A percentile compares a stretch with the other conserved stretches of the same genome.
These are phyloP conservation scores for Fusarium avenaceum DNA, from an alignment of 2,329 filamentous ascomycete genomes.

Conservation along the genomic window DNA sequence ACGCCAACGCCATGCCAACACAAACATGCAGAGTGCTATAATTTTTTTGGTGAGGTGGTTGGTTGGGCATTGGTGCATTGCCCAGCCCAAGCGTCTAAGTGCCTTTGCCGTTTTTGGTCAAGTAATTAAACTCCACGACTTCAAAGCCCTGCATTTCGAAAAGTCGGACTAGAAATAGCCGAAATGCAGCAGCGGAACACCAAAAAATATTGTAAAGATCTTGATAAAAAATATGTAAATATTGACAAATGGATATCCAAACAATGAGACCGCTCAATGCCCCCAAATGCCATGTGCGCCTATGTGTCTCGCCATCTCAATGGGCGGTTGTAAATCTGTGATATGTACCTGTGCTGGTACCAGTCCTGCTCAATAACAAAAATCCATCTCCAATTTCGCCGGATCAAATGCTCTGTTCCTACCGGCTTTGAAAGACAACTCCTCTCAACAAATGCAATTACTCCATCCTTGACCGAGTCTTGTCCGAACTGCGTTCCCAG, in stretches of 20 bases:
- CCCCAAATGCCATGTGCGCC: conserved; percentile 33
- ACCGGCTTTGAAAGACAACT: conserved; percentile 20
- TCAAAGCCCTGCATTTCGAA: not conserved
- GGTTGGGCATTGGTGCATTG: conserved; percentile 47
- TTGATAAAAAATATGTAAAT: conserved; percentile 36
- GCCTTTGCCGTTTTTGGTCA: conserved; percentile 31
- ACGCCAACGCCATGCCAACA: conserved; percentile 1
- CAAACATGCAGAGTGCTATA: conserved; percentile 1
- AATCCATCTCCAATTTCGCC: conserved; percentile 23
- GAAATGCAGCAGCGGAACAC: conserved; percentile 13
- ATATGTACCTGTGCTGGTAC: conserved; percentile 17
- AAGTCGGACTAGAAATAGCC: conserved; percentile 6
- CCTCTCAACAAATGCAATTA: conserved; percentile 43
- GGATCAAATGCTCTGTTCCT: conserved; percentile 20
- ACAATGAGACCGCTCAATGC: conserved; percentile 41
- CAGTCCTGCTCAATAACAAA: conserved; percentile 21
- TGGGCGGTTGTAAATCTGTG: conserved; percentile 30
- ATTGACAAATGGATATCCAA: conserved; percentile 46
- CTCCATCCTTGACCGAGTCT: conserved; percentile 27
- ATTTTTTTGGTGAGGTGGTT: conserved; percentile 32
- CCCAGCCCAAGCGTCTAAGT: conserved; percentile 10
- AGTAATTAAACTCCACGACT: conserved; percentile 10
- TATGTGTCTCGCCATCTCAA: conserved; percentile 28
- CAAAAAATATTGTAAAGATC: conserved; percentile 12
- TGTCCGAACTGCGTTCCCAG: conserved; percentile 28